Conservation (phyloP, 371 early-diverging fungal species). For the Apophysomyces trapeziformis region DNA sequence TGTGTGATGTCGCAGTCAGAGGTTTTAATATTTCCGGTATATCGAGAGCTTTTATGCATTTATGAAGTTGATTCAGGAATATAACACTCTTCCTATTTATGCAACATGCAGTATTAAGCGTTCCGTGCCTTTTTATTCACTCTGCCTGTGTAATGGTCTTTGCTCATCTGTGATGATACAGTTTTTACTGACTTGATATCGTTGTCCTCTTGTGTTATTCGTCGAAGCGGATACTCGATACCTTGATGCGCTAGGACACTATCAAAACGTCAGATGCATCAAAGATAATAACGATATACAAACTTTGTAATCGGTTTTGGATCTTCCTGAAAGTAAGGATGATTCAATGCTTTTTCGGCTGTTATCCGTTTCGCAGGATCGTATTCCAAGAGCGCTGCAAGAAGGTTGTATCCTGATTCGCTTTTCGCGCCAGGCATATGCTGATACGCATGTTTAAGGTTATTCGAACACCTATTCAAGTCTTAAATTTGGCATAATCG, state of each 20-base stretch:
- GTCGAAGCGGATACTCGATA: conserved; percentile 65
- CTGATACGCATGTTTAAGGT: conserved; percentile 47
- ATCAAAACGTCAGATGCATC: conserved; percentile 2
- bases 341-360: conserved; percentile 86
- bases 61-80: no score
- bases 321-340: conserved; percentile 93
- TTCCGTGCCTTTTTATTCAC: conserved; percentile 13
- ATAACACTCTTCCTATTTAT: no score
- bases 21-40: no score
- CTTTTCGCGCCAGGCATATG: conserved; percentile 55
- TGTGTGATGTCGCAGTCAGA: no score
- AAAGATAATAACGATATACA: conserved; percentile 21
- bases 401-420: conserved; percentile 73
- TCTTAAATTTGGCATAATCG: neutral
- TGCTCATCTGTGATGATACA: conserved; percentile 13
- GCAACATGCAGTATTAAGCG: neutral
- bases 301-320: conserved; percentile 81
- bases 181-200: conserved; percentile 58
- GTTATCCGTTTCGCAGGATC: conserved; percentile 90
- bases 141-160: neutral
- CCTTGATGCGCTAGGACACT: conserved; percentile 65
- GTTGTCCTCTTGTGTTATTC: conserved; percentile 71
- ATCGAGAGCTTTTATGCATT: no score
- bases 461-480: conserved; percentile 50
- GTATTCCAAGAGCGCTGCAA: conserved; percentile 88